Conservation (phyloP, 352 stramenopile genomes). For the Aphanomyces stellatus region DNA sequence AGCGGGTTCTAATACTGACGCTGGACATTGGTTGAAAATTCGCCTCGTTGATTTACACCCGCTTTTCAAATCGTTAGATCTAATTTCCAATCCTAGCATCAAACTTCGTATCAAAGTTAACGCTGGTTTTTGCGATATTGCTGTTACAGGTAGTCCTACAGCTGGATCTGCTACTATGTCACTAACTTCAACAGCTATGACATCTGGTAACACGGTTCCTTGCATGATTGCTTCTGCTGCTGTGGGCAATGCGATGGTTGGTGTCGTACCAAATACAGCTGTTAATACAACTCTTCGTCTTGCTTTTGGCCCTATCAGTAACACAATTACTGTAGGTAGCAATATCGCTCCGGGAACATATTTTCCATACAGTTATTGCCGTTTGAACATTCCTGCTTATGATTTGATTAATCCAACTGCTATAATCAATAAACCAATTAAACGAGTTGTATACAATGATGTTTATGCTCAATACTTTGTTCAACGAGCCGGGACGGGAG, state of each 20-base stretch:
- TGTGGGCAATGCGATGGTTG: constrained; percentile 12
- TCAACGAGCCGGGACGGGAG: constrained; percentile 18
- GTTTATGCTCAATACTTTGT: constrained; percentile 24
- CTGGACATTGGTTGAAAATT: constrained; percentile 23
- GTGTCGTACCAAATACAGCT: constrained; percentile 5
- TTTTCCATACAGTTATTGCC: constrained; percentile 16
- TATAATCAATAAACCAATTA: constrained; percentile 25
- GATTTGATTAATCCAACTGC: constrained; percentile 22
- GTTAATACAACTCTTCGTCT: background rate
- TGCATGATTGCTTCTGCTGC: constrained; percentile 18
- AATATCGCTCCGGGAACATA: background rate
- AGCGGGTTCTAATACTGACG: constrained; percentile 14
- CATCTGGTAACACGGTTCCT: constrained; percentile 18
- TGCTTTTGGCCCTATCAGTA: constrained; percentile 20
- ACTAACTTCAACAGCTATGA: constrained; percentile 17
- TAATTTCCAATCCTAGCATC: constrained; percentile 22
- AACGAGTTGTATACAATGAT: constrained; percentile 22
- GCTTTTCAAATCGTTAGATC: constrained; percentile 25
- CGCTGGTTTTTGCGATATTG: constrained; percentile 13
- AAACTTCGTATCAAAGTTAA: constrained; percentile 19
- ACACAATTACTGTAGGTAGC: constrained; percentile 14
- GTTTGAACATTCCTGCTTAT: constrained; percentile 28
- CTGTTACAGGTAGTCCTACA: background rate
- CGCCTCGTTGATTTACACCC: constrained; percentile 21
- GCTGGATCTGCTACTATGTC: background rate